Evolutionary conservation across 1,284 basidiomycete genomes (phyloP).

Genomic region (Phellinidium pouzarii): DNA sequence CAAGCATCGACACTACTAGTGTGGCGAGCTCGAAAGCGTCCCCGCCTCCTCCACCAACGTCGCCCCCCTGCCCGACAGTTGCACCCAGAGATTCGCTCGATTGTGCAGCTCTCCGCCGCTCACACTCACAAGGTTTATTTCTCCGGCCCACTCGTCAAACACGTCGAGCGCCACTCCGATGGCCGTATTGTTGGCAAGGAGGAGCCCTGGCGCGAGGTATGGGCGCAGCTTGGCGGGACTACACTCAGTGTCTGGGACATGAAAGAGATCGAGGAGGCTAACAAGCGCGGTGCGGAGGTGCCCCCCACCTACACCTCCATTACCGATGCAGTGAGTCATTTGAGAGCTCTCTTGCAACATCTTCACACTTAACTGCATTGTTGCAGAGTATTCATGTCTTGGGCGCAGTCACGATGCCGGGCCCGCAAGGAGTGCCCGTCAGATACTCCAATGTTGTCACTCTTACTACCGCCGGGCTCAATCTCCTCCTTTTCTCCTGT

Average conservation of each 20-base stretch:
- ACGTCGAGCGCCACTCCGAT: conserved; percentile 69
- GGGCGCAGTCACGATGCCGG: conserved; percentile 61
- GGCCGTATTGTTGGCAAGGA: conserved; percentile 67
- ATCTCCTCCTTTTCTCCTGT: conserved; percentile 86
- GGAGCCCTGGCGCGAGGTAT: conserved; percentile 87
- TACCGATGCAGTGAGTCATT: conserved; percentile 68
- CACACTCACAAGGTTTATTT: conserved; percentile 77
- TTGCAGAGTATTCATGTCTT: conserved; percentile 64
- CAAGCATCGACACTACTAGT: background rate
- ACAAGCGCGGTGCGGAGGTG: conserved; percentile 71
- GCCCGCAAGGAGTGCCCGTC: conserved; percentile 38
- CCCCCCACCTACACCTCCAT: conserved; percentile 84
- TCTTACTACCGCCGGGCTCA: conserved; percentile 91
- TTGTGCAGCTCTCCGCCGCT: conserved; percentile 59
- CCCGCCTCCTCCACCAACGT: conserved; percentile 22
- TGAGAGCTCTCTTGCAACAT: conserved; percentile 8
- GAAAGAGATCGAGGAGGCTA: conserved; percentile 76
- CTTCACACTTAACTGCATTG: conserved; percentile 8
- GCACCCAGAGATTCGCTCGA: conserved; percentile 74
- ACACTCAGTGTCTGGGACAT: conserved; percentile 91
- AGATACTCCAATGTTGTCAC: conserved; percentile 79
- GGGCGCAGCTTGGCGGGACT: conserved; percentile 91
- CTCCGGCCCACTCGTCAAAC: conserved; percentile 70
- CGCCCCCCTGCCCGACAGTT: conserved; percentile 29
- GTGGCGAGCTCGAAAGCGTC: background rate